A percentile compares a stretch with the other conserved stretches of the same genome.
These are phyloP conservation scores for Neurospora tetrasperma DNA, from an alignment of 495 filamentous ascomycete genomes.

Conservation along the genomic window DNA sequence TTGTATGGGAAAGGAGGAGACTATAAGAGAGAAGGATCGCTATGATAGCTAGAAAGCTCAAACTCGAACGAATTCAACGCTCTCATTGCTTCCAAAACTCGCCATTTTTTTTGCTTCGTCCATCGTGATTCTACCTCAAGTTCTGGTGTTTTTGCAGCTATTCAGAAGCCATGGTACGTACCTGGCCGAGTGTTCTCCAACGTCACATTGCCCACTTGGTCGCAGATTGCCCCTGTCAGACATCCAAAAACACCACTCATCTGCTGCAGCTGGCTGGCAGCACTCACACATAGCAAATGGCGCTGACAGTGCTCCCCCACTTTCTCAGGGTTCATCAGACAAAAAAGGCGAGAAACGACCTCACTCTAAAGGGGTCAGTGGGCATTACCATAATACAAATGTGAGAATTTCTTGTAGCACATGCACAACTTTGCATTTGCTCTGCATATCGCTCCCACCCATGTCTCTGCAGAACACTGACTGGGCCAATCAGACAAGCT, in stretches of 20 bases:
- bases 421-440: not conserved
- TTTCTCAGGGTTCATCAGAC: not conserved
- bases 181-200: not conserved
- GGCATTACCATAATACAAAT: not conserved
- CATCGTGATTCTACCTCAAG: not conserved
- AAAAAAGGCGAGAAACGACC: not conserved
- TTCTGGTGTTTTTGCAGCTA: not conserved
- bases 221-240: not conserved
- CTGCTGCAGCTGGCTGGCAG: not conserved
- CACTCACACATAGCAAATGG: not conserved
- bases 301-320: not conserved
- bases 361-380: too few species aligned
- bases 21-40: not conserved
- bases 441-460: not conserved
- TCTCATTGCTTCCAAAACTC: not conserved
- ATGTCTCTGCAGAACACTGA: not conserved
- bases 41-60: not conserved
- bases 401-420: not conserved
- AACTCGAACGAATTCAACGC: not conserved
- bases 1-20: not conserved
- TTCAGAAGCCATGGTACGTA: not conserved
- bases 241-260: not conserved
- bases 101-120: not conserved
- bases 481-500: not conserved
- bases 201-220: not conserved